Conservation (phyloP, 345 rosid species). For the Rhizophora apiculata region DNA sequence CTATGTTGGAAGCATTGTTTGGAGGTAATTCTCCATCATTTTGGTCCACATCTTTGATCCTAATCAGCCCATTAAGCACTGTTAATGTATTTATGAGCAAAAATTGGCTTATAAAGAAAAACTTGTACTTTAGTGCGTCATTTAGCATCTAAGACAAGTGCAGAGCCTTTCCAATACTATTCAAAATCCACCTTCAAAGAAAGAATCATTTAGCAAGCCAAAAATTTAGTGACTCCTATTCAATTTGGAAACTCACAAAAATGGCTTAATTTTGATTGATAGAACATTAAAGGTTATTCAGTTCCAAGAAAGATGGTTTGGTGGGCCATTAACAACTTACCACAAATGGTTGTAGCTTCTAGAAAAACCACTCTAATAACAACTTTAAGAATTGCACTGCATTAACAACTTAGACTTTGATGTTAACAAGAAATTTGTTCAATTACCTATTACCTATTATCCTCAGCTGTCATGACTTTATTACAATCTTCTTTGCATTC, state of each 20-base stretch:
- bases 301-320: constrained; percentile 1
- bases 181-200: background rate
- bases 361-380: background rate
- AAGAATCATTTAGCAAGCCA: background rate
- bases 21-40: constrained; percentile 35
- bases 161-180: background rate
- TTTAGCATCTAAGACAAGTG: background rate
- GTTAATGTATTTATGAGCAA: constrained; percentile 6
- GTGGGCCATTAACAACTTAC: background rate
- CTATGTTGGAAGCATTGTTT: constrained; percentile 23
- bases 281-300: background rate
- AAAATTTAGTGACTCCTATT: background rate
- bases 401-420: background rate
- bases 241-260: background rate
- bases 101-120: constrained; percentile 2
- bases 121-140: background rate
- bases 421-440: background rate
- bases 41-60: constrained; percentile 31
- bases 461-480: constrained; percentile 24
- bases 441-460: constrained; percentile 52
- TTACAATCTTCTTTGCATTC: constrained; percentile 35
- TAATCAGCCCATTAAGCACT: constrained; percentile 20
- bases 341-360: background rate
- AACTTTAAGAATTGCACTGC: background rate
- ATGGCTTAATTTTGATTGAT: background rate